phyloP scores from a whole-genome alignment of 2,329 filamentous ascomycete genomes.

The Elsinoe necatrix region DNA sequence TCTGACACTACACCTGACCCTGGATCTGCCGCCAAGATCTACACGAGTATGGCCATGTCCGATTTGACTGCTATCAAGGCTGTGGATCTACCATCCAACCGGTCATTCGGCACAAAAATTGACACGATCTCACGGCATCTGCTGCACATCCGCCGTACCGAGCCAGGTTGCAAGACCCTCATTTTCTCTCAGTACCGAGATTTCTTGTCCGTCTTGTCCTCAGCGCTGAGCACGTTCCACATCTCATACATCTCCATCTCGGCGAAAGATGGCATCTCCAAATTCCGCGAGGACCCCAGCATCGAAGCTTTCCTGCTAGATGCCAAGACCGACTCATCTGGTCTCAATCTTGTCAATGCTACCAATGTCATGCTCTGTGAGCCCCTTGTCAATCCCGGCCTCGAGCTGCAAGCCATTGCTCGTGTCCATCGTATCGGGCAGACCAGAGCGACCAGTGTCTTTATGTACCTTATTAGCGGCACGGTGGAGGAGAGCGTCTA shows the following conservation, averaged over 20 bases:
- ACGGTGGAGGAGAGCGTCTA: slow-evolving; percentile 92
- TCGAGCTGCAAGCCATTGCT: slow-evolving; percentile 91
- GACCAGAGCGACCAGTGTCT: slow-evolving; percentile 77
- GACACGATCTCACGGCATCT: slow-evolving; percentile 67
- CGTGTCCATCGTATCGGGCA: slow-evolving; percentile 94
- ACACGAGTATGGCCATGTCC: slow-evolving; percentile 63
- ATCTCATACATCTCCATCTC: slow-evolving; percentile 55
- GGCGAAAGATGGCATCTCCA: slow-evolving; percentile 60
- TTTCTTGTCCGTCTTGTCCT: slow-evolving; percentile 65
- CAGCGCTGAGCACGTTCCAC: slow-evolving; percentile 60
- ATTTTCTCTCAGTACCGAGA: slow-evolving; percentile 88
- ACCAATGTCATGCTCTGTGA: slow-evolving; percentile 94
- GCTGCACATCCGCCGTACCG: slow-evolving; percentile 72
- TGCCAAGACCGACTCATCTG: slow-evolving; percentile 78
- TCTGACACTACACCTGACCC: slow-evolving; percentile 8
- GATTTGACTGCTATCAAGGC: slow-evolving; percentile 73
- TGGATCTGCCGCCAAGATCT: slow-evolving; percentile 49
- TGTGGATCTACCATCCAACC: slow-evolving; percentile 55
- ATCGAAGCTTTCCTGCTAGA: slow-evolving; percentile 82
- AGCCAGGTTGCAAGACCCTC: slow-evolving; percentile 82
- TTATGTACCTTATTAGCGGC: slow-evolving; percentile 85
- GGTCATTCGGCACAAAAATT: slow-evolving; percentile 80
- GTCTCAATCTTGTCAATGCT: slow-evolving; percentile 84
- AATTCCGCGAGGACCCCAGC: slow-evolving; percentile 65
- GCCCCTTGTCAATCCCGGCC: slow-evolving; percentile 82